Percentiles rank a stretch among this genome's conserved stretches.
These are phyloP conservation scores for Epicoccum nigrum DNA, from an alignment of 2,329 filamentous ascomycete genomes.

Conservation along the genomic window DNA sequence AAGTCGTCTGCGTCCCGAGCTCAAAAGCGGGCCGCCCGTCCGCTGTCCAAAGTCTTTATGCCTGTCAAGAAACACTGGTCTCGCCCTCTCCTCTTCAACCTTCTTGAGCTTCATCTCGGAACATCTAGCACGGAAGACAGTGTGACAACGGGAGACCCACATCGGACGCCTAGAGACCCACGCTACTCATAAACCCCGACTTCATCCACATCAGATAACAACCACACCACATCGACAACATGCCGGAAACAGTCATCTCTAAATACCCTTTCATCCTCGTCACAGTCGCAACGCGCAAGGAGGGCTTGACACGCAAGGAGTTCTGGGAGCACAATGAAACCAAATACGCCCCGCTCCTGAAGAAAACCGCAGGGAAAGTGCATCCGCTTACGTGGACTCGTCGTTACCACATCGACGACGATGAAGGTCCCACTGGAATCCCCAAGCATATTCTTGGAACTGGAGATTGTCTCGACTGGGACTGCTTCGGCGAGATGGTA, in stretches of 20 bases:
- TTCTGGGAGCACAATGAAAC: slow-evolving; percentile 24
- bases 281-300: slow-evolving; percentile 22
- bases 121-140: neutral
- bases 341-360: slow-evolving; percentile 15
- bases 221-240: neutral
- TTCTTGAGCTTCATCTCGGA: neutral
- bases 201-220: neutral
- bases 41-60: neutral
- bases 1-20: neutral
- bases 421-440: slow-evolving; percentile 19
- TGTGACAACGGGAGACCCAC: slow-evolving; percentile 11
- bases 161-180: neutral
- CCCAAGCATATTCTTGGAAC: slow-evolving; percentile 17
- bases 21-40: slow-evolving; percentile 16
- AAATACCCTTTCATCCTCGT: slow-evolving; percentile 23
- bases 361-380: slow-evolving; percentile 19
- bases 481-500: slow-evolving; percentile 26
- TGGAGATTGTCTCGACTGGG: slow-evolving; percentile 25
- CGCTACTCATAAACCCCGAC: neutral
- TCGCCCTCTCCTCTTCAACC: neutral
- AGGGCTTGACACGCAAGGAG: slow-evolving; percentile 19
- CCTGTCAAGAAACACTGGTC: slow-evolving; percentile 4
- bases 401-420: slow-evolving; percentile 22
- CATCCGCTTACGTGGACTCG: slow-evolving; percentile 28
- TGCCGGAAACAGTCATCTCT: slow-evolving; percentile 17